phyloP scores from a whole-genome alignment of 2,329 filamentous ascomycete genomes.

The Penicillium capsulatum region DNA sequence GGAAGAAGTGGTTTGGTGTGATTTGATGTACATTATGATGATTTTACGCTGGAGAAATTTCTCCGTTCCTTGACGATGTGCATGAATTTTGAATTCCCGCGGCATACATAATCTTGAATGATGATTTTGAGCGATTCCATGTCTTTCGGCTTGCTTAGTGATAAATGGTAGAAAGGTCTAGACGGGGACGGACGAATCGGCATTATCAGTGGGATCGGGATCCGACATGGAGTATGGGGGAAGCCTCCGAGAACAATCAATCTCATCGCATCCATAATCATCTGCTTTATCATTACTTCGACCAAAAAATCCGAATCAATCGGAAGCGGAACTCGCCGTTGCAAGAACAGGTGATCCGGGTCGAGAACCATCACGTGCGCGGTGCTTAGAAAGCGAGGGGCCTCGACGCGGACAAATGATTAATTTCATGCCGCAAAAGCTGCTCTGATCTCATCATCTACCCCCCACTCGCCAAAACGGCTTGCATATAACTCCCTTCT shows the following conservation, averaged over 20 bases:
- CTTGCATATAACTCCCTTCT: constrained; percentile 8
- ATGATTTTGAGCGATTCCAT: not conserved
- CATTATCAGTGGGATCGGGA: too few relatives aligned
- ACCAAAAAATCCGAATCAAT: too few relatives aligned
- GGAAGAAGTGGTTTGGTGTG: constrained; percentile 34
- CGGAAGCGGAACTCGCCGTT: too few relatives aligned
- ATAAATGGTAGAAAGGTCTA: too few relatives aligned
- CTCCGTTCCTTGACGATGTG: constrained; percentile 9
- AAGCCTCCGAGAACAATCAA: too few relatives aligned
- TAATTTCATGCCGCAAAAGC: constrained; percentile 16
- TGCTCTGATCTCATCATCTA: constrained; percentile 18
- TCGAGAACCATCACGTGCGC: constrained; percentile 17
- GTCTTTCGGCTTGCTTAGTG: too few relatives aligned
- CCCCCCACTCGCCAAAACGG: constrained; percentile 15
- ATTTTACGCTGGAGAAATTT: constrained; percentile 6
- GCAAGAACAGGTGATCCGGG: constrained; percentile 2
- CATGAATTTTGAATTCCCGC: constrained; percentile 6
- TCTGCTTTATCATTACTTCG: too few relatives aligned
- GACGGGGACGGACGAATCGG: too few relatives aligned
- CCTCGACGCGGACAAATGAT: constrained; percentile 21
- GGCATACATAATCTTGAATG: not conserved
- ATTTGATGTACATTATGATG: constrained; percentile 22
- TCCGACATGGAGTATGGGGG: too few relatives aligned
- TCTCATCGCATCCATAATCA: too few relatives aligned
- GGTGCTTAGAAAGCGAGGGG: constrained; percentile 22